A percentile compares a stretch with the other conserved stretches of the same genome.
phyloP scores from a whole-genome alignment of 1,284 basidiomycete species.

The Fistulina hepatica region DNA sequence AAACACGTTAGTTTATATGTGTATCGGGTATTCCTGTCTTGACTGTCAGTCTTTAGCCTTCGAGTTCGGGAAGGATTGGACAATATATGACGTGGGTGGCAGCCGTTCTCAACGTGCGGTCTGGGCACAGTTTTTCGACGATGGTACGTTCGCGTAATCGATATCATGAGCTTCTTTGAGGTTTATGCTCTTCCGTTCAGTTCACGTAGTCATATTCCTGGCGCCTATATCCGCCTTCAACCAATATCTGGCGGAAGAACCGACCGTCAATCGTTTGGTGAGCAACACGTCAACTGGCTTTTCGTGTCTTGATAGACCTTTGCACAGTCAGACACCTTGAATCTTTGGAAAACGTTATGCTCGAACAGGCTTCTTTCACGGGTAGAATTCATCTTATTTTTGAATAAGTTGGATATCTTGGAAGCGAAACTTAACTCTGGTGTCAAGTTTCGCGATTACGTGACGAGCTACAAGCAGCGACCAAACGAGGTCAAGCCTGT shows the following conservation, averaged over 20 bases:
- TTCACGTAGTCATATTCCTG: constrained; percentile 52
- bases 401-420: constrained; percentile 56
- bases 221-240: constrained; percentile 59
- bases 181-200: constrained; percentile 18
- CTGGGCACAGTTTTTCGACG: constrained; percentile 49
- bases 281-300: background rate
- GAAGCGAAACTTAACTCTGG: constrained; percentile 41
- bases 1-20: constrained; percentile 27
- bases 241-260: constrained; percentile 49
- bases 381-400: constrained; percentile 46
- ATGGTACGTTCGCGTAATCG: constrained; percentile 29
- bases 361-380: constrained; percentile 40
- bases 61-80: constrained; percentile 38
- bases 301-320: background rate
- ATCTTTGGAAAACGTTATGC: constrained; percentile 51
- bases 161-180: background rate
- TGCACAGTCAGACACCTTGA: constrained; percentile 42
- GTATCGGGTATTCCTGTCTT: background rate
- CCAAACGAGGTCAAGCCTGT: constrained; percentile 43
- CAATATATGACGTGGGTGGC: constrained; percentile 54
- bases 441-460: constrained; percentile 40
- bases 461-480: constrained; percentile 38
- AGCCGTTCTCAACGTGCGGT: constrained; percentile 42
- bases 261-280: constrained; percentile 46
- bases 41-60: constrained; percentile 16